Base-by-base conservation (phyloP, 2,329 filamentous ascomycete genomes). In the Epichloe sylvatica region DNA sequence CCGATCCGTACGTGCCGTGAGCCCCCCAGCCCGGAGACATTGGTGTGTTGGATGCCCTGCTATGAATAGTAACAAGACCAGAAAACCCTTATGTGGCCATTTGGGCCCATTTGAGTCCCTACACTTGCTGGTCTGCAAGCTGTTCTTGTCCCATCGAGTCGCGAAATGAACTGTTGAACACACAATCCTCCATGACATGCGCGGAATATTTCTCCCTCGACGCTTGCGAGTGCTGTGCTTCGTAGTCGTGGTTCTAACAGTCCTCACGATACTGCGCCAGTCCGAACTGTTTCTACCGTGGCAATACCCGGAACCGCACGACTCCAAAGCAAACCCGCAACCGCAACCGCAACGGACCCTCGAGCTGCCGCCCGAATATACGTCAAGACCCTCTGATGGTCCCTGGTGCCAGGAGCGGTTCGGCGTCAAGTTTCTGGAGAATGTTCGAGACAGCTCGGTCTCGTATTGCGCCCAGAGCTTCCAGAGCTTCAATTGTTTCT, bases 401-500 rank as follows among this genome's bases (percentile, higher is more conserved):
- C 0, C 0, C 3, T 30, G 30, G 30, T 30, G 9, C 30, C 30
- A 30, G 30, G 30, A 30, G 30, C 30, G 30, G 30, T 30, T 30
- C 30, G 30, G 30, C 30, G 30, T 30, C 30, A 30, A 30, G 30
- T 30, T 30, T 30, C 9, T 30, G 30, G 30, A 30, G 3, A 30
- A 30, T 11, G 30, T 11, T 4, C 30, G 30, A 11, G 30, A 30
- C 30, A 11, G 30, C 30, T 50, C 56, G 6, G 54, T 52, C 11
- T 53, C 55, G 41, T 61, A 59, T 51, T 62, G 60, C 54, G 51
- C 46, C 2, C 40, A 51, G 0, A 44, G 45, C 21, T 59, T 56
- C n/a, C 60, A 57, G 11, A 43, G 48, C 30, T 35, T 64, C 25
- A 58, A 56, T 41, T 52, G 51, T 38, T 52, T 52, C 40, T 39